Conservation (phyloP, 2,329 filamentous ascomycete species). For the Trichothecium roseum region DNA sequence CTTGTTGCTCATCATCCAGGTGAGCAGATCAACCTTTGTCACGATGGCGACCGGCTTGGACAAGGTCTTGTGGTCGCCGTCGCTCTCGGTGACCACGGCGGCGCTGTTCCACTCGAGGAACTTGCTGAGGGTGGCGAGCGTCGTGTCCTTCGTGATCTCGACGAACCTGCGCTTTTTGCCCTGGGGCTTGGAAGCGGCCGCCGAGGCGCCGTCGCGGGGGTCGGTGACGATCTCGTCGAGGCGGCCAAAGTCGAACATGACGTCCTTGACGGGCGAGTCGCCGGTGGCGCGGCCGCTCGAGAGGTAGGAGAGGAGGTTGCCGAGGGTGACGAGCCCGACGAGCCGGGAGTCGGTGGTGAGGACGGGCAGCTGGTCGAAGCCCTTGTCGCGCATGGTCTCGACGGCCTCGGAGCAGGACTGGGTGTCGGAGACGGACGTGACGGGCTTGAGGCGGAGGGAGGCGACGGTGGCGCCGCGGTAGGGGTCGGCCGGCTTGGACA, state of each 20-base stretch:
- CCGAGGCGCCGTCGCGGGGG: conserved; percentile 50
- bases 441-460: conserved; percentile 80
- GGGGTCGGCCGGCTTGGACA: conserved; percentile 44
- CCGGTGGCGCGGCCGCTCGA: conserved; percentile 70
- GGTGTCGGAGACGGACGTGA: conserved; percentile 68
- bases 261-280: conserved; percentile 64
- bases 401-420: conserved; percentile 77
- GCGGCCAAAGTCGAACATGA: conserved; percentile 94
- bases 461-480: conserved; percentile 73
- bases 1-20: conserved; percentile 70
- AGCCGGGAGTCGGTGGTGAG: conserved; percentile 58
- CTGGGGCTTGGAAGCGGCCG: conserved; percentile 18
- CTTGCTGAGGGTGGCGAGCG: conserved; percentile 69
- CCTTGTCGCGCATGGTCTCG: conserved; percentile 96
- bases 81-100: conserved; percentile 79
- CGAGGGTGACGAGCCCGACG: conserved; percentile 86
- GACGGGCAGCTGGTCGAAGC: conserved; percentile 95
- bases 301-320: conserved; percentile 87
- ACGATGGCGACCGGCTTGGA: conserved; percentile 80
- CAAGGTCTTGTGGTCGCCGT: conserved; percentile 40
- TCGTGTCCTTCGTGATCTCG: conserved; percentile 87
- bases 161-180: conserved; percentile 63
- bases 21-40: conserved; percentile 91
- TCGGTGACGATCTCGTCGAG: conserved; percentile 89
- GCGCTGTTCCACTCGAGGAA: conserved; percentile 99